Evolutionary conservation across 2,329 filamentous ascomycete genomes (phyloP), one percentile per base, ranked within the genome.

Genomic region (Xylaria sp.): DNA sequence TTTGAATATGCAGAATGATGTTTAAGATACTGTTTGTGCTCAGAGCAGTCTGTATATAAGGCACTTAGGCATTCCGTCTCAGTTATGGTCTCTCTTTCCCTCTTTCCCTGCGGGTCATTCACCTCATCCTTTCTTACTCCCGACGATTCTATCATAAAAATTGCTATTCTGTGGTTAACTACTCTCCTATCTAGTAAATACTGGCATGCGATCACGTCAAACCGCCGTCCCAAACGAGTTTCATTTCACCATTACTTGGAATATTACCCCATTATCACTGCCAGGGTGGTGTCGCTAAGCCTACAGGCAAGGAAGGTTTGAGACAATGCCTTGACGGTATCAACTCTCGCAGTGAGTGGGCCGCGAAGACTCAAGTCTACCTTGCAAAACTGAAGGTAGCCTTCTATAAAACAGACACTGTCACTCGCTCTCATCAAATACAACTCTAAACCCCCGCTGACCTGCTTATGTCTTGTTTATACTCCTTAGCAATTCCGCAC

Each of bases 241-340:
- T 4, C 25, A 41, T 8, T 4, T 4, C 37, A 5, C 13, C 27
- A 9, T 33, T 7, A 4, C 3, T 5, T 6, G 15, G 6, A 9
- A n/a, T n/a, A n/a, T n/a, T n/a, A 56, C 27, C 54, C 54, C 23
- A 10, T 48, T 17, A 9, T 43, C 27, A 21, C 40, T 41, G 29
- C 43, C 31, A 41, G 48, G 5, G 44, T 65, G 23, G 57, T 63
- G 3, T 65, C 66, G 21, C 62, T 68, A 1, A 56, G 66, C 23
- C 41, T 68, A 4, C 64, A 66, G 27, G 33, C 64, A 13, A 67
- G 60, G 33, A 46, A 7, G 25, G 55, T 11, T 23, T 65, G 19
- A 60, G 55, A 4, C 23, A 48, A 29, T 67, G 65, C 46, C 40
- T 68, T 7, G 49, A 62, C 17, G 44, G 46, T 27, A 44, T 51